These are phyloP conservation scores for Talaromyces ruber DNA, from an alignment of 495 filamentous ascomycete species.

Conservation along the genomic window DNA sequence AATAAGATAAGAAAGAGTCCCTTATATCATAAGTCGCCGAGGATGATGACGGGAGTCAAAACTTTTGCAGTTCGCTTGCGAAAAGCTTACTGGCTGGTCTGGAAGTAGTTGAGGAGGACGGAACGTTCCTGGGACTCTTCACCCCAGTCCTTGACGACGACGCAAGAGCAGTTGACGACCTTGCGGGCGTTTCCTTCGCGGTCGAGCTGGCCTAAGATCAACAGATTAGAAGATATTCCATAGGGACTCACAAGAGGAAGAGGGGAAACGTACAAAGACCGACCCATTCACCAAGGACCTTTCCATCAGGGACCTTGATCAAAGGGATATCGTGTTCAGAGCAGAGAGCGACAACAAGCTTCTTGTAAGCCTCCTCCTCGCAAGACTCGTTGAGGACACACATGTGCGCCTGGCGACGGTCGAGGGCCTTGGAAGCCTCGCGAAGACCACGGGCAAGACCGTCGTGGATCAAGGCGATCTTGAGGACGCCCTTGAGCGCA, in stretches of 20 bases:
- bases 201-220: conserved; percentile 75
- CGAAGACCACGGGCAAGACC: conserved; percentile 96
- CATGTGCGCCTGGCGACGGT: conserved; percentile 97
- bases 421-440: conserved; percentile 94
- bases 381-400: conserved; percentile 98
- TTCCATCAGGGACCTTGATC: conserved; percentile 99
- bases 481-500: conserved; percentile 92
- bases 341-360: conserved; percentile 96
- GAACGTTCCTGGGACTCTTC: conserved; percentile 97
- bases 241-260: background rate
- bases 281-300: conserved; percentile 99
- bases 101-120: conserved; percentile 99
- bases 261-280: conserved; percentile 77
- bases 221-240: background rate
- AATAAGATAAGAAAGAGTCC: background rate
- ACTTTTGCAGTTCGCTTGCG: background rate
- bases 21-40: background rate
- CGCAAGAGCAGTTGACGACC: conserved; percentile 99
- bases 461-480: conserved; percentile 98
- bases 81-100: conserved; percentile 63
- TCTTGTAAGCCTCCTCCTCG: conserved; percentile 99
- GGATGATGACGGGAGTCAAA: background rate
- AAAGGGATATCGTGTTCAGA: conserved; percentile 98
- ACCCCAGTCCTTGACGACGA: conserved; percentile 98
- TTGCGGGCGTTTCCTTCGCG: conserved; percentile 98